Base-by-base conservation (phyloP, 805 yeast genomes). In the Metschnikowia sp. region DNA sequence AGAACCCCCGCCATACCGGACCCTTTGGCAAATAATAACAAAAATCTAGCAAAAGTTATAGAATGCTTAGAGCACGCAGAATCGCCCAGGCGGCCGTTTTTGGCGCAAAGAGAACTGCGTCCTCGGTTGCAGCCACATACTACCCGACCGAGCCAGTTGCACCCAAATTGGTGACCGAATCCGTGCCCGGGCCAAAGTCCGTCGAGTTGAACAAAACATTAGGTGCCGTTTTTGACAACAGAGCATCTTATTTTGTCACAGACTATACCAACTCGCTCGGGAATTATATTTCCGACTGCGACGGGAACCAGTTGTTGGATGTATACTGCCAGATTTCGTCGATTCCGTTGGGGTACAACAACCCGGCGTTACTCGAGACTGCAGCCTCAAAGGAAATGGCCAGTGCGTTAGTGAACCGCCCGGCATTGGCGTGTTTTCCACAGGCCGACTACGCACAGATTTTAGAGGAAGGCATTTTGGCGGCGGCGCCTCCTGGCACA, bases 401-500 rank as follows among this genome's bases (percentile, higher is more conserved):
- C 43, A 64, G 61, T 44, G 73, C 77, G 7, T 58, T 72, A 46
- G 60, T 70, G 35, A 70, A 72, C 56, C 61, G 76, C 46, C 76
- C 76, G 1, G 76, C 76, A 1, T 68, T 70, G 61, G 76, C 75
- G 9, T 70, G 75, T 45, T 86, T 86, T 69, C 90, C 95, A 10
- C 74, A 80, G 13, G 69, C 71, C n/a, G 81, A 81, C 56, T 77
- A 81, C 58, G 67, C 72, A 39, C 60, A 68, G 10, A 74, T 81
- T 22, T 64, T 82, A 54, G 62, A 68, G 39, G 76, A 77, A 15
- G 77, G 79, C 11, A 68, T 82, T 38, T 68, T 83, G 53, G 76
- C 81, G 26, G 84, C 81, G 43, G 87, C 88, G 33, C 88, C 88
- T 45, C 74, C 77, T 45, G 86, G 86, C 10, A 75, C 78, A 62